Conservation (phyloP, 345 rosid genomes). For the Lagerstroemia speciosa region DNA sequence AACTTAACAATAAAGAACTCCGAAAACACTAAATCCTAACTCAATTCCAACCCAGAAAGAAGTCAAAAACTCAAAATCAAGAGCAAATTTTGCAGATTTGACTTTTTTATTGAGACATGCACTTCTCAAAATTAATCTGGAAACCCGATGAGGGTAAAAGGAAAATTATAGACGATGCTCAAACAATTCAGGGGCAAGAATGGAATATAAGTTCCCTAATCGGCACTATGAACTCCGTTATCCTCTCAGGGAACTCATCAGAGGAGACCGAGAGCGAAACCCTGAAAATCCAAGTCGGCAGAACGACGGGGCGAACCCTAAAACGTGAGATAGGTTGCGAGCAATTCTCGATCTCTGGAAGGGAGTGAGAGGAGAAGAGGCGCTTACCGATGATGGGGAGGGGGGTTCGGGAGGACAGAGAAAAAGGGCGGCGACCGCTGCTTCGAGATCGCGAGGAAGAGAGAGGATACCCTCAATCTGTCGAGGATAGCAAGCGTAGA, state of each 20-base stretch:
- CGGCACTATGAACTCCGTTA: background rate
- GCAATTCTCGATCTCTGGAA: slow-evolving; percentile 1
- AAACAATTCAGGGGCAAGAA: background rate
- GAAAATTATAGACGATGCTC: background rate
- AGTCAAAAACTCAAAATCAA: slow-evolving; percentile 1
- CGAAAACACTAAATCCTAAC: background rate
- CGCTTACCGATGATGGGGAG: slow-evolving; percentile 27
- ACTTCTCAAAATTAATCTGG: background rate
- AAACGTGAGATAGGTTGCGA: background rate
- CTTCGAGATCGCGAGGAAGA: slow-evolving; percentile 15
- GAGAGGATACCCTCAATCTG: background rate
- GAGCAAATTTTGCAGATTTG: background rate
- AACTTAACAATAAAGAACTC: background rate
- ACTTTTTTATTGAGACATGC: background rate
- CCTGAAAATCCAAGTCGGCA: background rate
- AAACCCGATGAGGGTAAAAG: background rate
- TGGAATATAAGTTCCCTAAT: background rate
- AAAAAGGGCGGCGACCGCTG: slow-evolving; percentile 8
- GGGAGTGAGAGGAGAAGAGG: slow-evolving; percentile 1
- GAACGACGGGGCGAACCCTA: background rate
- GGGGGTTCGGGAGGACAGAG: slow-evolving; percentile 1
- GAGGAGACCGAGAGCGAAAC: background rate
- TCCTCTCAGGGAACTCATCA: background rate
- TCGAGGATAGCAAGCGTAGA: background rate
- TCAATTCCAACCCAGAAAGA: slow-evolving; percentile 1